Evolutionary conservation across 208 protist genomes (phyloP).

Genomic region (Crithidia fasciculata): DNA sequence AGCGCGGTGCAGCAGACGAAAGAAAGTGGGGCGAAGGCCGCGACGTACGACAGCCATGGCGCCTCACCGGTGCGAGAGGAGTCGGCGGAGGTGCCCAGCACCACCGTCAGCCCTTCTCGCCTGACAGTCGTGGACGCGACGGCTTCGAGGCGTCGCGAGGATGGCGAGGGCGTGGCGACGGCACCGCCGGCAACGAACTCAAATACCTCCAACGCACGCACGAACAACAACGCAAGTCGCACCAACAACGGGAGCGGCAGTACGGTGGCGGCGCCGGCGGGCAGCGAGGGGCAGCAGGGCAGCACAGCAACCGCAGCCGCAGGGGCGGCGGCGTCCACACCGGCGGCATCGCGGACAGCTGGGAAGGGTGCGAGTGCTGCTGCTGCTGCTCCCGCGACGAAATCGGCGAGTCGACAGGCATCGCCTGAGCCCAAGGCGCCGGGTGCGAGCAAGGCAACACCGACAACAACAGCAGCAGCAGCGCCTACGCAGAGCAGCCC

Average conservation of each 20-base stretch:
- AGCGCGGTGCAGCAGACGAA: background rate
- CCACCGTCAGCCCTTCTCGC: background rate
- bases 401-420: background rate
- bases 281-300: no score
- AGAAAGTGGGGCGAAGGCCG: no score
- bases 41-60: constrained; percentile 15
- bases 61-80: background rate
- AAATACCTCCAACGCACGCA: background rate
- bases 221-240: no score
- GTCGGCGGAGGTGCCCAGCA: background rate
- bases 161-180: background rate
- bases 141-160: background rate
- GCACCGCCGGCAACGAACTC: background rate
- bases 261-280: background rate
- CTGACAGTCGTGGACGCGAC: background rate
- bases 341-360: no score
- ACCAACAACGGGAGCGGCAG: background rate
- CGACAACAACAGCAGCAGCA: background rate
- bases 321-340: no score
- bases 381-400: no score
- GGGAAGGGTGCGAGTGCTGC: no score
- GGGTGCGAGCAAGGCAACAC: background rate
- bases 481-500: background rate
- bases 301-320: no score
- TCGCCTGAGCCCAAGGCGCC: background rate